Conservation (phyloP, 179 eudicot genomes). For the Heliamphora pulchella region DNA sequence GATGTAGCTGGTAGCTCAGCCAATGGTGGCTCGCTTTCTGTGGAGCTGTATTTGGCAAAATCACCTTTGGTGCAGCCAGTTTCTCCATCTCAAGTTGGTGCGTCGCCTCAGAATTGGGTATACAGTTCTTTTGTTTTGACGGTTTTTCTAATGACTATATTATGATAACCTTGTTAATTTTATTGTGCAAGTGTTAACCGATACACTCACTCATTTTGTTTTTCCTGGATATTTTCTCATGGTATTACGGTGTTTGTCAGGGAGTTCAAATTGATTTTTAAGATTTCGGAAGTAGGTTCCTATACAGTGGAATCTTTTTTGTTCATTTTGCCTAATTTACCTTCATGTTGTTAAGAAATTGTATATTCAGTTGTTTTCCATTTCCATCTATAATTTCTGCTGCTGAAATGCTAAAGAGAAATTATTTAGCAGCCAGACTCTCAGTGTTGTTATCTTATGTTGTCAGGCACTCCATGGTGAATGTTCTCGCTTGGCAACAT, state of each 20-base stretch:
- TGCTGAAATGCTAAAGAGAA: background rate
- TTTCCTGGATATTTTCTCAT: background rate
- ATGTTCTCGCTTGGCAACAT: background rate
- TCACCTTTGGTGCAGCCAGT: background rate
- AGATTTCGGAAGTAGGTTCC: background rate
- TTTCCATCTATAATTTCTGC: background rate
- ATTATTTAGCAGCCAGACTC: background rate
- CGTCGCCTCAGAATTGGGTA: background rate
- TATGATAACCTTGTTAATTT: background rate
- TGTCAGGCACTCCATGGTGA: conserved; percentile 9
- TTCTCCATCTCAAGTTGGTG: conserved; percentile 1
- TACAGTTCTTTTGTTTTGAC: background rate
- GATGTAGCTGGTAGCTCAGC: conserved; percentile 1
- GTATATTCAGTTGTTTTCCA: background rate
- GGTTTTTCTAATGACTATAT: background rate
- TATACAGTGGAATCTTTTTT: background rate
- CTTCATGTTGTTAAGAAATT: background rate
- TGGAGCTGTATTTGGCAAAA: background rate
- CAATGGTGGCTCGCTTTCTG: conserved; percentile 5
- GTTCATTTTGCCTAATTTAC: background rate
- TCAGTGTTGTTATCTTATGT: background rate
- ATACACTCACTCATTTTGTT: background rate
- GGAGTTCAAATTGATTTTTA: background rate
- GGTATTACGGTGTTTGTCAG: background rate
- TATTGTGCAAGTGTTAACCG: background rate